Conservation (phyloP, 2,329 filamentous ascomycete genomes). For the Xylariaceae sp. region DNA sequence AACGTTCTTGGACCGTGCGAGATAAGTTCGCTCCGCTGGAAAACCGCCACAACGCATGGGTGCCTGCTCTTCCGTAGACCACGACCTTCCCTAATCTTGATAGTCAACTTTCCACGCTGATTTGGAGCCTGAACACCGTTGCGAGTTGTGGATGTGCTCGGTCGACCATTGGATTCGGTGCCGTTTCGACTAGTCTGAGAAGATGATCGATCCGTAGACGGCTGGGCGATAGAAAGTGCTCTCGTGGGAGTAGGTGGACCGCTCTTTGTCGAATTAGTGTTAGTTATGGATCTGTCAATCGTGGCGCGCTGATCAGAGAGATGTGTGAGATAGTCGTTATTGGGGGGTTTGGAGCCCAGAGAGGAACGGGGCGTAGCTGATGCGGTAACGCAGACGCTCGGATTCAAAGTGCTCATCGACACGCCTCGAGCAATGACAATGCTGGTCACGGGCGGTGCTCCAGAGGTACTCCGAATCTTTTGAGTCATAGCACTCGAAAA, state of each 20-base stretch:
- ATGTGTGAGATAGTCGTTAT: conserved; percentile 33
- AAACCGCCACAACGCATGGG: conserved; percentile 93
- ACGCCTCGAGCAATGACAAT: conserved; percentile 59
- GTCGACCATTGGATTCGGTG: conserved; percentile 45
- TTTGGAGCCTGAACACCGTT: conserved; percentile 58
- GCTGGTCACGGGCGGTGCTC: conserved; percentile 56
- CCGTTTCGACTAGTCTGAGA: conserved; percentile 35
- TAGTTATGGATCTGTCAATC: conserved; percentile 75
- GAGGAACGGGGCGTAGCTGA: conserved; percentile 50
- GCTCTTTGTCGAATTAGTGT: conserved; percentile 76
- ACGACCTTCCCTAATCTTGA: conserved; percentile 82
- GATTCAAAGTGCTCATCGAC: conserved; percentile 63
- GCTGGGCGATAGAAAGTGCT: conserved; percentile 64
- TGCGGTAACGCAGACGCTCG: conserved; percentile 49
- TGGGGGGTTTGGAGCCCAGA: conserved; percentile 38
- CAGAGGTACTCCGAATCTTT: conserved; percentile 40
- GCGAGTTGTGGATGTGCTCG: conserved; percentile 45
- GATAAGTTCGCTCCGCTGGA: conserved; percentile 94
- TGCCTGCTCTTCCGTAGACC: conserved; percentile 77
- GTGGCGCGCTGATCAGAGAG: conserved; percentile 53
- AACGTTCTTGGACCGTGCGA: conserved; percentile 71
- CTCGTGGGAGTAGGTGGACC: conserved; percentile 86
- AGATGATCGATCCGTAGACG: conserved; percentile 37
- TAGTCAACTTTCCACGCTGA: conserved; percentile 80
- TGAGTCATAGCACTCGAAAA: conserved; percentile 40